Conservation (phyloP, 73 alveolate species). For the Paramecium tetraurelia region DNA sequence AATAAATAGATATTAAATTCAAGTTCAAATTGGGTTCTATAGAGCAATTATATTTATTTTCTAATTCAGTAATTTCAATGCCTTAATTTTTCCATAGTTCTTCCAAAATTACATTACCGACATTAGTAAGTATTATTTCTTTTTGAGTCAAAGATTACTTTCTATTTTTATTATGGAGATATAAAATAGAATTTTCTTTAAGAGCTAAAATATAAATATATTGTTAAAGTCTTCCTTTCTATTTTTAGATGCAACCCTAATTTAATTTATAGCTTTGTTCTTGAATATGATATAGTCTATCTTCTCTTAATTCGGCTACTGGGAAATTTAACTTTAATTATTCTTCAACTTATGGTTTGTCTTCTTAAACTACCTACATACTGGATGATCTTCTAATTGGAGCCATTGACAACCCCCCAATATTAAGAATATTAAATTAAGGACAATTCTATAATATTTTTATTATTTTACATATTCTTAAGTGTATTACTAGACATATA, state of each 20-base stretch:
- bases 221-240: neutral
- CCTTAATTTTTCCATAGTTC: conserved; percentile 9
- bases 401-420: neutral
- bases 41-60: neutral
- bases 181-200: neutral
- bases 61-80: neutral
- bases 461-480: neutral
- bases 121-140: neutral
- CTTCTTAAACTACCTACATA: neutral
- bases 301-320: neutral
- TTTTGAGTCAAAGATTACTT: neutral
- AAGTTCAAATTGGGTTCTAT: conserved; percentile 10
- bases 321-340: neutral
- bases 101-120: neutral
- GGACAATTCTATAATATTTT: neutral
- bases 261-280: neutral
- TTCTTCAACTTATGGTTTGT: neutral
- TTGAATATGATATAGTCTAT: neutral
- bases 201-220: neutral
- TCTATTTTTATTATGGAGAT: conserved; percentile 20
- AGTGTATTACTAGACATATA: neutral
- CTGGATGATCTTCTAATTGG: neutral
- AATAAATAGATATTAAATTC: neutral
- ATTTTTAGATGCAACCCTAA: neutral
- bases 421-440: neutral